These are phyloP conservation scores for Suhomyces anneliseae DNA, from an alignment of 1,139 yeast species.

Conservation along the genomic window DNA sequence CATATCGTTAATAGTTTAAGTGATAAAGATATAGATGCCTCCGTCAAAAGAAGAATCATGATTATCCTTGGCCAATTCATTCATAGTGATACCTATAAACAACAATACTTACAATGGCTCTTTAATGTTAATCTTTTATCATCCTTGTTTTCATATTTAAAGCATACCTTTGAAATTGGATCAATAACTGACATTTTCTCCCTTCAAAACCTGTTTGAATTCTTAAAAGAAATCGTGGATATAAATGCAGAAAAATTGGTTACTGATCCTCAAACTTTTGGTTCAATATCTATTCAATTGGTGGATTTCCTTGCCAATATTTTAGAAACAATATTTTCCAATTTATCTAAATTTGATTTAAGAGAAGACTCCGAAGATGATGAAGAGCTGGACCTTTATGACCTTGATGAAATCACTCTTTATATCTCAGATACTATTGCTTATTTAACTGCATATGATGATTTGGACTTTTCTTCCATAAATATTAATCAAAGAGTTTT, in stretches of 20 bases:
- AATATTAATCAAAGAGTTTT: constrained; percentile 10
- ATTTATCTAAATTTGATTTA: constrained; percentile 2
- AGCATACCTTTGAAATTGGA: background rate
- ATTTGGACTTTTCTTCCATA: constrained; percentile 12
- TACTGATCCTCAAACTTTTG: background rate
- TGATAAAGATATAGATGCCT: constrained; percentile 1
- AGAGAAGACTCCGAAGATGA: constrained; percentile 6
- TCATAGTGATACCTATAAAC: constrained; percentile 25
- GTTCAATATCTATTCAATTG: constrained; percentile 1
- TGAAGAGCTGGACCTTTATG: constrained; percentile 11
- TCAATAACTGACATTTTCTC: constrained; percentile 4
- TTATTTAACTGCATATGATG: constrained; percentile 20
- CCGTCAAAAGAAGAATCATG: constrained; percentile 15
- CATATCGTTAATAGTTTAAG: constrained; percentile 1
- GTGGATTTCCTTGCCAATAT: constrained; percentile 2
- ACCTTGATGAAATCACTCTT: constrained; percentile 10
- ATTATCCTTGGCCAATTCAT: constrained; percentile 38
- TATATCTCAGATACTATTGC: constrained; percentile 19
- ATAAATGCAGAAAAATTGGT: constrained; percentile 2
- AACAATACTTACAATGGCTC: constrained; percentile 19
- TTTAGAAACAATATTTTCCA: background rate
- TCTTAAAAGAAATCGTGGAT: constrained; percentile 10
- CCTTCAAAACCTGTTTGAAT: constrained; percentile 7
- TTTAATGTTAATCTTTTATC: constrained; percentile 9
- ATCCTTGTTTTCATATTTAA: constrained; percentile 8